Evolutionary conservation across 176 grass and related monocot genomes (phyloP).

Genomic region (Neostapfia colusana): DNA sequence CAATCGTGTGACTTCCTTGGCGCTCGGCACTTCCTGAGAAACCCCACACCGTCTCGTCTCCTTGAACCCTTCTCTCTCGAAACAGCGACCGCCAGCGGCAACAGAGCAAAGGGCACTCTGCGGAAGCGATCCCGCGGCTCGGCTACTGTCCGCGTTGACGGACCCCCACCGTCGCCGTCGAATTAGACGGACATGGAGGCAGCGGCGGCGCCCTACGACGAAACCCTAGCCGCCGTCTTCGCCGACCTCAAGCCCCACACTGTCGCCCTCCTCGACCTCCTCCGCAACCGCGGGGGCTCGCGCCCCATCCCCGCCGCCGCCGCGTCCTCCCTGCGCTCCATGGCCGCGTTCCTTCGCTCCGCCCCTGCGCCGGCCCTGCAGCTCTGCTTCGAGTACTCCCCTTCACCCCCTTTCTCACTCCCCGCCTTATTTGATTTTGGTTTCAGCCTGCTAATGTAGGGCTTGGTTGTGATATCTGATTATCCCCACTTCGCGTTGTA

Average conservation of each 20-base stretch:
- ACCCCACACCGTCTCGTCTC: not conserved
- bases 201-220: slow-evolving; percentile 44
- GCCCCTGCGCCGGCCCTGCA: slow-evolving; percentile 53
- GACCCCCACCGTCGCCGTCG: not conserved
- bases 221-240: slow-evolving; percentile 64
- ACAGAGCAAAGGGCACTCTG: not conserved
- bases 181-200: slow-evolving; percentile 21
- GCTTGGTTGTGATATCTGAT: slow-evolving; percentile 2
- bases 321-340: slow-evolving; percentile 56
- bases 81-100: not conserved
- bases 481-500: slow-evolving; percentile 13
- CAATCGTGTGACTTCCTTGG: too few species aligned
- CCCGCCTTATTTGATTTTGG: not conserved
- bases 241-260: slow-evolving; percentile 78
- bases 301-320: slow-evolving; percentile 19
- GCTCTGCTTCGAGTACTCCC: slow-evolving; percentile 68
- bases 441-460: slow-evolving; percentile 15
- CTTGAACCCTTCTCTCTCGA: slow-evolving; percentile 15
- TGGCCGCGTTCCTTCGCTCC: slow-evolving; percentile 63
- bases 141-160: not conserved
- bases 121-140: slow-evolving; percentile 10
- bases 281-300: slow-evolving; percentile 50
- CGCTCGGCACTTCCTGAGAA: slow-evolving; percentile 30
- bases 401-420: not conserved
- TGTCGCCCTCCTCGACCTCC: slow-evolving; percentile 68